Conservation (phyloP, 2,329 filamentous ascomycete genomes). For the Hymenoscyphus occultus region DNA sequence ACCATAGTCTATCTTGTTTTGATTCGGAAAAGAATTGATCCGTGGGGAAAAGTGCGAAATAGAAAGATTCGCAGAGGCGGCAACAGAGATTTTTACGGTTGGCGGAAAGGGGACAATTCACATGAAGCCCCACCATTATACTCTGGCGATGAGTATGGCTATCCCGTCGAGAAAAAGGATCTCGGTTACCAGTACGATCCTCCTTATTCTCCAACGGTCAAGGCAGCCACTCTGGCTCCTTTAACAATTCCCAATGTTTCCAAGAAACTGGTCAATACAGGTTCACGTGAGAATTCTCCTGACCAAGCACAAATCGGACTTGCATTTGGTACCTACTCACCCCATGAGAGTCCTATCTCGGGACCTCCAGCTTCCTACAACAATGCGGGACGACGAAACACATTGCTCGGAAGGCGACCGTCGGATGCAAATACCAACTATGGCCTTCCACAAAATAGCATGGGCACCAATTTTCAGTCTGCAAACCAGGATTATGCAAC, state of each 20-base stretch:
- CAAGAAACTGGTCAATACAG: slow-evolving; percentile 9
- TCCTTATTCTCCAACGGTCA: slow-evolving; percentile 20
- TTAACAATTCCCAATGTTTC: slow-evolving; percentile 19
- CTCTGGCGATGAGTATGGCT: slow-evolving; percentile 16
- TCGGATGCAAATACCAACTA: slow-evolving; percentile 13
- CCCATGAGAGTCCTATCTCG: slow-evolving; percentile 15
- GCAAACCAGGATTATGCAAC: neutral
- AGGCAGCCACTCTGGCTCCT: slow-evolving; percentile 10
- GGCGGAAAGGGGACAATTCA: slow-evolving; percentile 22
- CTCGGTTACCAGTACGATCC: slow-evolving; percentile 15
- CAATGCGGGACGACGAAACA: slow-evolving; percentile 12
- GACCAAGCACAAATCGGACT: slow-evolving; percentile 19
- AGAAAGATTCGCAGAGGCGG: slow-evolving; percentile 27
- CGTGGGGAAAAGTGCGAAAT: slow-evolving; percentile 18
- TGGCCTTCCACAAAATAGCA: slow-evolving; percentile 3
- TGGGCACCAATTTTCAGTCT: slow-evolving; percentile 10
- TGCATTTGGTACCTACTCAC: slow-evolving; percentile 19
- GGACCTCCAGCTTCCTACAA: slow-evolving; percentile 20
- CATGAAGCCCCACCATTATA: slow-evolving; percentile 25
- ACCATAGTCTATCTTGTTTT: slow-evolving; percentile 29
- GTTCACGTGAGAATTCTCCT: slow-evolving; percentile 18
- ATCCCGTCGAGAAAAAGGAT: slow-evolving; percentile 21
- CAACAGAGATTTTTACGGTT: slow-evolving; percentile 30
- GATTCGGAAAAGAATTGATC: slow-evolving; percentile 28
- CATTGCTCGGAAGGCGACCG: slow-evolving; percentile 14